Conservation (phyloP, 129 eudicot species). For the Flaveria bidentis region DNA sequence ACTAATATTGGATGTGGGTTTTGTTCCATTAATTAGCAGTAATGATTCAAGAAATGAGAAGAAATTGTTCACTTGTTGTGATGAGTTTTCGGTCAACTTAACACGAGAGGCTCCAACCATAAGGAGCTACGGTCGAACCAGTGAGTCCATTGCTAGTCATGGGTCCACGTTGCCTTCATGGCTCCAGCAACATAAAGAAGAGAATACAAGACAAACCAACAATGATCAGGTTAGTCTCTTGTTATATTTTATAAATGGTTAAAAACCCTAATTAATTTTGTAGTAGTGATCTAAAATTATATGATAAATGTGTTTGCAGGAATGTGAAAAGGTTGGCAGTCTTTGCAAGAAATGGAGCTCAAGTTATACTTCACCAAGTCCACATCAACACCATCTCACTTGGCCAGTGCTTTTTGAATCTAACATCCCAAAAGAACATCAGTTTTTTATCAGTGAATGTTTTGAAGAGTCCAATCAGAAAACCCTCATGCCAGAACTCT, state of each 20-base stretch:
- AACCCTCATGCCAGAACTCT: constrained; percentile 57
- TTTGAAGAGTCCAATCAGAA: constrained; percentile 35
- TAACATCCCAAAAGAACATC: constrained; percentile 49
- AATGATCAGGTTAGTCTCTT: constrained; percentile 46
- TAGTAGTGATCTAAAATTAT: constrained; percentile 17
- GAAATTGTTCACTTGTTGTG: constrained; percentile 32
- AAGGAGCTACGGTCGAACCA: constrained; percentile 31
- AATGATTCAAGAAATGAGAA: constrained; percentile 49
- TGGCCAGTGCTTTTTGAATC: constrained; percentile 55
- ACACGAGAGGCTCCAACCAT: constrained; percentile 44
- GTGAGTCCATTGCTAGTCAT: constrained; percentile 31
- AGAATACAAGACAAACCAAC: constrained; percentile 35
- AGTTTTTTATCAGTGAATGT: constrained; percentile 37
- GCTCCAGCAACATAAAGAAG: constrained; percentile 80
- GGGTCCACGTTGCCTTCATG: constrained; percentile 77
- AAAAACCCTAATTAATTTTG: not conserved
- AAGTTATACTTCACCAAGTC: constrained; percentile 24
- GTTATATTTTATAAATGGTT: not conserved
- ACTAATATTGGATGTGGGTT: constrained; percentile 24
- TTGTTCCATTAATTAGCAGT: constrained; percentile 22
- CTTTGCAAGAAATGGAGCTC: constrained; percentile 65
- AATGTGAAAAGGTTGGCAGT: constrained; percentile 49
- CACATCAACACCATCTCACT: constrained; percentile 32
- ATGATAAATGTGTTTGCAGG: constrained; percentile 41
- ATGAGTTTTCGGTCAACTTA: constrained; percentile 33